Percentiles rank a stretch among this genome's conserved stretches.
phyloP scores from a whole-genome alignment of 495 filamentous ascomycete genomes.

The Aspergillus kassunensis region DNA sequence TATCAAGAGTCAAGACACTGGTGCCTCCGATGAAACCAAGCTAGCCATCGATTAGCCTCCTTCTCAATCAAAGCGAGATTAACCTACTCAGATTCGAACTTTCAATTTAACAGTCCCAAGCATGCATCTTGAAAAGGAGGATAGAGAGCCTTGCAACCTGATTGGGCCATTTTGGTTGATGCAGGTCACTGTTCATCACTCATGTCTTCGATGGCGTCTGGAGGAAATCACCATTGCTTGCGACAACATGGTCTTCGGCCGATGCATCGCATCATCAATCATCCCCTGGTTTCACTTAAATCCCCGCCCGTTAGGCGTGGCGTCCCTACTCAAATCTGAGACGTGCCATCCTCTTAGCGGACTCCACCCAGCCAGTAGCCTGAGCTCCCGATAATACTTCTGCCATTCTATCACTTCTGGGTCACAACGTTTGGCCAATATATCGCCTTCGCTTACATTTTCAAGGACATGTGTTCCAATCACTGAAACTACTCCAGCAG shows the following conservation, averaged over 20 bases:
- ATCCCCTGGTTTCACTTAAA: slow-evolving; percentile 18
- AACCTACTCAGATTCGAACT: not conserved
- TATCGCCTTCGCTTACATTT: slow-evolving; percentile 8
- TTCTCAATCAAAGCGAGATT: not conserved
- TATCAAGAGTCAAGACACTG: not conserved
- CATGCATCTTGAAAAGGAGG: not conserved
- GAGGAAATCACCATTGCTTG: not conserved
- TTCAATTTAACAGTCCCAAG: not conserved
- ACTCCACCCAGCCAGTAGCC: slow-evolving; percentile 11
- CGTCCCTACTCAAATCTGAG: slow-evolving; percentile 20
- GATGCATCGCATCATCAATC: not conserved
- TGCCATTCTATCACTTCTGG: slow-evolving; percentile 13
- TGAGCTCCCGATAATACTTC: no score
- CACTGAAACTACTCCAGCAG: not conserved
- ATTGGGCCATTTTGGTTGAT: not conserved
- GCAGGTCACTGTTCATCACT: not conserved
- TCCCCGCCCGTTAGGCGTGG: slow-evolving; percentile 9
- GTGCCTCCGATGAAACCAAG: not conserved
- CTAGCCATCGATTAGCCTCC: not conserved
- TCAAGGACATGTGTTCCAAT: slow-evolving; percentile 2
- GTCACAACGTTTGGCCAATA: slow-evolving; percentile 20
- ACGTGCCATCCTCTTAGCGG: slow-evolving; percentile 18
- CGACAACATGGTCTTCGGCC: not conserved
- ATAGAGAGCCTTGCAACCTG: not conserved
- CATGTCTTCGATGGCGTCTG: not conserved